Percentiles rank a stretch among this genome's conserved stretches.
Conservation (phyloP, 2,329 filamentous ascomycete genomes). For the Coleophoma cylindrospora region DNA sequence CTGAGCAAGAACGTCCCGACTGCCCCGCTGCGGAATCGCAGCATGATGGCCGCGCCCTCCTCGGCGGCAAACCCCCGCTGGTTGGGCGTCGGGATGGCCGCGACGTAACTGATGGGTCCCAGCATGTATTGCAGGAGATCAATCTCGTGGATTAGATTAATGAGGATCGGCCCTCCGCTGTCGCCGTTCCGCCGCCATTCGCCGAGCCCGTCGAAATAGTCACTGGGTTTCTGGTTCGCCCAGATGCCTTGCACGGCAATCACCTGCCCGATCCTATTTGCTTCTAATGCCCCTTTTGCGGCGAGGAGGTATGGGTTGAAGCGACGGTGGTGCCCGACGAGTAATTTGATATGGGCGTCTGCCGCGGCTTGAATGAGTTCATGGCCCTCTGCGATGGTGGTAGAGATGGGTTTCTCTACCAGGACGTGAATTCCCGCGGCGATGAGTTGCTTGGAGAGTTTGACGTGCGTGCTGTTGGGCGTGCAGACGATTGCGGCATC, state of each 20-base stretch:
- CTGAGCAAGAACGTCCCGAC: constrained; percentile 53
- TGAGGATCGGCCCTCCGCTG: constrained; percentile 44
- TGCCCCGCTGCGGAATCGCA: constrained; percentile 47
- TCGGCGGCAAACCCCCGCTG: constrained; percentile 44
- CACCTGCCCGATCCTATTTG: constrained; percentile 36
- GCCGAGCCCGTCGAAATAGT: constrained; percentile 43
- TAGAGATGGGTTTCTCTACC: constrained; percentile 52
- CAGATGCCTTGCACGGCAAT: constrained; percentile 52
- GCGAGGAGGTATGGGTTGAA: constrained; percentile 52
- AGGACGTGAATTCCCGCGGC: constrained; percentile 44
- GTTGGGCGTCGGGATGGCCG: constrained; percentile 40
- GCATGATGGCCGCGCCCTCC: constrained; percentile 48
- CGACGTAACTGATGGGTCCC: constrained; percentile 44
- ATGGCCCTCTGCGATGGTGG: constrained; percentile 30
- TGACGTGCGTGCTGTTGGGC: constrained; percentile 52
- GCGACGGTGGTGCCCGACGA: constrained; percentile 53
- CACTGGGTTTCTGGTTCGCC: constrained; percentile 43
- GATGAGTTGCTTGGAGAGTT: constrained; percentile 42
- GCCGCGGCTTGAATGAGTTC: constrained; percentile 24
- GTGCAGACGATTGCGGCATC: constrained; percentile 54
- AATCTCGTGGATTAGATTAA: constrained; percentile 58
- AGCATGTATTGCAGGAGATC: constrained; percentile 53
- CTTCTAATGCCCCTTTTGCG: constrained; percentile 38
- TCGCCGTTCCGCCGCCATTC: constrained; percentile 40
- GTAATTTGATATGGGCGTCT: constrained; percentile 32